Evolutionary conservation across 192 early-diverging fungal genomes (phyloP), one percentile per base, ranked within the genome.

Genomic region (Coemansia sp.): DNA sequence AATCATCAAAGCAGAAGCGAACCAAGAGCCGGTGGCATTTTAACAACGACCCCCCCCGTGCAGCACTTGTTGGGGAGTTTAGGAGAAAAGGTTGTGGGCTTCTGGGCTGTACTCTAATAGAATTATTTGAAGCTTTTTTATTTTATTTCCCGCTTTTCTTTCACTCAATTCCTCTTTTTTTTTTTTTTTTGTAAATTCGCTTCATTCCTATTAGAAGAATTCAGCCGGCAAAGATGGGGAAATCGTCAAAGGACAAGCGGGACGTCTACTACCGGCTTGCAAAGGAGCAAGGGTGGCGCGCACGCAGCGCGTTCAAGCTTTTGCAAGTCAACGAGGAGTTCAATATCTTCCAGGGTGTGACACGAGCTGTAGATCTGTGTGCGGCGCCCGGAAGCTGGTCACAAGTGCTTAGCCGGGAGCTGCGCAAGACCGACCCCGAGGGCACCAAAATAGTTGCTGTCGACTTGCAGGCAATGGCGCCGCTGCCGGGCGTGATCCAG

Each of bases 371-470:
- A 34, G 98, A 99, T 86, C 86, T 99, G 51, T 99, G 98, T 71
- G 96, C 98, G 4, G 96, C 96, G 5, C 96, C 96, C 0, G 96
- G 97, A 26, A 94, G 92, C 84, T 99, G 97, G 97, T 93, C 91
- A 33, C 97, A 99, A 77, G 97, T 99, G 9, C 82, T 92, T 21
- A 87, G 85, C 68, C 84, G 84, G 56, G 85, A 86, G 60, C 83
- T 93, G 23, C 79, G 75, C 82, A 88, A 86, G 67, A 63, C 69
- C 60, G 63, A 66, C 45, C 45, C 30, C 34, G 75, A 87, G 23
- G 85, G 85, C 4, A 85, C 92, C 12, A 92, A 92, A 62, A 95
- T 98, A 59, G 94, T 98, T 0, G 94, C 95, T 8, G 93, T 98
- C 0, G 96, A 98, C 85, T 83, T 97, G 59, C 96, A 98, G 72